Evolutionary conservation across 495 filamentous ascomycete genomes (phyloP).

Genomic region (Podospora australis): DNA sequence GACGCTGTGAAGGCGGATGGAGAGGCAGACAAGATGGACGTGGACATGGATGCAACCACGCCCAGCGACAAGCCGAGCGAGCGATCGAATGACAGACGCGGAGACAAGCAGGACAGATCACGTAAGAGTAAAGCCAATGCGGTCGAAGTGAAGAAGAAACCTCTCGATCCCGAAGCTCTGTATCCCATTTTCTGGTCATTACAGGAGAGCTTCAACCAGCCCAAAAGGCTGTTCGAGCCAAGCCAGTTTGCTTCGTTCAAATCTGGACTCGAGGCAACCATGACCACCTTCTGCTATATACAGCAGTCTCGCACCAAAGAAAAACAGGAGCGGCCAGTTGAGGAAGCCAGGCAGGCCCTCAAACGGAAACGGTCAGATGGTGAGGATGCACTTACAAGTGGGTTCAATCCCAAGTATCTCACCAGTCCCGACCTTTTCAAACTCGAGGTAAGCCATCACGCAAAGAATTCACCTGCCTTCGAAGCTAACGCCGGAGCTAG

Average conservation of each 20-base stretch:
- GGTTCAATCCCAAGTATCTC: slow-evolving; percentile 94
- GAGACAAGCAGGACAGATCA: too few species aligned
- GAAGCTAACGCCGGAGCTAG: slow-evolving; percentile 38
- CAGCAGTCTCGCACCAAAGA: slow-evolving; percentile 32
- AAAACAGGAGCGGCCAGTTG: slow-evolving; percentile 43
- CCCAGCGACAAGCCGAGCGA: neutral
- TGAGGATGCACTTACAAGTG: slow-evolving; percentile 57
- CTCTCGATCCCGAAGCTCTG: slow-evolving; percentile 60
- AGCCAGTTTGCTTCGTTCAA: slow-evolving; percentile 72
- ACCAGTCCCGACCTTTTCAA: slow-evolving; percentile 93
- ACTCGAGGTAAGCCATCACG: slow-evolving; percentile 63
- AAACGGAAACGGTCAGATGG: slow-evolving; percentile 68
- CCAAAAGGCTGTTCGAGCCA: slow-evolving; percentile 68
- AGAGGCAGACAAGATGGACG: slow-evolving; percentile 58
- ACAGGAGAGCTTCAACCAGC: slow-evolving; percentile 86
- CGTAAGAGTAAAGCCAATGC: neutral
- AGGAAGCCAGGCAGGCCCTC: slow-evolving; percentile 54
- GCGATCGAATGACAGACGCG: too few species aligned
- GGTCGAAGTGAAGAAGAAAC: slow-evolving; percentile 17
- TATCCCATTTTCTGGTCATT: slow-evolving; percentile 94
- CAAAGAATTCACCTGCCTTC: neutral
- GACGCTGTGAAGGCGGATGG: slow-evolving; percentile 40
- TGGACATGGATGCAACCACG: slow-evolving; percentile 35
- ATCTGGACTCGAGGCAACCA: slow-evolving; percentile 64
- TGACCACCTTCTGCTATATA: slow-evolving; percentile 71